phyloP scores from a whole-genome alignment of 2,329 filamentous ascomycete species.

The Lasiodiplodia sp. region DNA sequence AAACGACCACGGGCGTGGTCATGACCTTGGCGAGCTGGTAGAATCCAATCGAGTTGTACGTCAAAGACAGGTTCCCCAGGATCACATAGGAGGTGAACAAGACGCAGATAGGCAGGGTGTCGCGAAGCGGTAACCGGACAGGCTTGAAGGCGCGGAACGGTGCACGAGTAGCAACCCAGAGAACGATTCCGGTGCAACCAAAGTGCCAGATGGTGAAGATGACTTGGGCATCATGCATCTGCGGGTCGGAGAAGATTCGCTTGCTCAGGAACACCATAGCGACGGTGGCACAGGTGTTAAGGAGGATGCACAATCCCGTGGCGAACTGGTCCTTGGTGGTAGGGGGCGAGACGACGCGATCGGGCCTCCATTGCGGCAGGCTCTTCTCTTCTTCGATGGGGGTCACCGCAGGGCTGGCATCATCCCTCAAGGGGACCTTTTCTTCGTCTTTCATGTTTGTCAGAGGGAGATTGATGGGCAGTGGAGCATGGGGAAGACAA shows the following conservation, averaged over 20 bases:
- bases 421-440: conserved; percentile 14
- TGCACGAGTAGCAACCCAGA: conserved; percentile 51
- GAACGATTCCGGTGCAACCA: conserved; percentile 52
- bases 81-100: conserved; percentile 58
- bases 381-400: conserved; percentile 24
- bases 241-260: conserved; percentile 53
- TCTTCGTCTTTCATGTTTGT: conserved; percentile 19
- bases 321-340: conserved; percentile 42
- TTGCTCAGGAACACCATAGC: conserved; percentile 56
- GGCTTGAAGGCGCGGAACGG: conserved; percentile 56
- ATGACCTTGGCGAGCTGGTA: conserved; percentile 59
- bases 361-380: conserved; percentile 26
- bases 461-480: background rate
- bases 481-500: background rate
- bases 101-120: conserved; percentile 55
- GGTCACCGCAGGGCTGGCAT: conserved; percentile 10
- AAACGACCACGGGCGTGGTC: conserved; percentile 56
- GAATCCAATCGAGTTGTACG: conserved; percentile 57
- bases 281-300: conserved; percentile 55
- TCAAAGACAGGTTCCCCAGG: conserved; percentile 55
- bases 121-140: conserved; percentile 51
- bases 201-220: conserved; percentile 59
- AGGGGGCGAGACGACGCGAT: conserved; percentile 12
- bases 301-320: conserved; percentile 49
- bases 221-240: conserved; percentile 54